These are phyloP conservation scores for Sarocladium oryzae DNA, from an alignment of 2,329 filamentous ascomycete species.

Conservation along the genomic window DNA sequence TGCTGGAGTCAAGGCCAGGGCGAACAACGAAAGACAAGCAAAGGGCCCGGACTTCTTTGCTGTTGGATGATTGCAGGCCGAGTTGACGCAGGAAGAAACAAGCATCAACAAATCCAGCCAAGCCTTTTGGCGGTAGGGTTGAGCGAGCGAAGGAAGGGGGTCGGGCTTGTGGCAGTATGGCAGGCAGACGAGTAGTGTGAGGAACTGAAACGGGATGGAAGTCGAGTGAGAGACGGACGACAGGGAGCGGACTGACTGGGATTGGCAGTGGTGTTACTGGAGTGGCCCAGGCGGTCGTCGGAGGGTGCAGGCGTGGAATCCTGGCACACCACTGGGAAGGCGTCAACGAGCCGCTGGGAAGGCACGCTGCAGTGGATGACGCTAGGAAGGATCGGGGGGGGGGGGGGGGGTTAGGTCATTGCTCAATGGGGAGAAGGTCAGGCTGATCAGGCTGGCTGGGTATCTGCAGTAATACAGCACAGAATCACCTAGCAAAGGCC, in stretches of 20 bases:
- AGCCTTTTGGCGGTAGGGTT: background rate
- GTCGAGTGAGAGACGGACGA: background rate
- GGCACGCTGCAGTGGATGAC: slow-evolving; percentile 1
- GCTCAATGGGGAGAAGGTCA: no score
- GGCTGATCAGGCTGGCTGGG: no score
- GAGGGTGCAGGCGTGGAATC: background rate
- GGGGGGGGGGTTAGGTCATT: no score
- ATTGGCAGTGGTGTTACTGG: background rate
- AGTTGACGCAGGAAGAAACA: background rate
- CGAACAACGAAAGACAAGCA: background rate
- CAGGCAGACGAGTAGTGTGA: background rate
- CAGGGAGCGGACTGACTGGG: background rate
- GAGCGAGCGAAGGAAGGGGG: background rate
- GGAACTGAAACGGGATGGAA: background rate
- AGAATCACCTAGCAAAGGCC: no score
- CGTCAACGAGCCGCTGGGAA: background rate
- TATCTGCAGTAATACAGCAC: no score
- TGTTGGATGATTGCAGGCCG: background rate
- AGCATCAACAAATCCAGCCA: background rate
- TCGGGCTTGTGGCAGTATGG: background rate
- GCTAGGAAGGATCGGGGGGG: background rate
- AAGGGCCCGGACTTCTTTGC: background rate
- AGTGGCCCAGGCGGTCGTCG: background rate
- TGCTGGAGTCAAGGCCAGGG: slow-evolving; percentile 3
- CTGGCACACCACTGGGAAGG: no score